phyloP scores from a whole-genome alignment of 2,329 filamentous ascomycete species.

The Trichoderma cornu-damae region DNA sequence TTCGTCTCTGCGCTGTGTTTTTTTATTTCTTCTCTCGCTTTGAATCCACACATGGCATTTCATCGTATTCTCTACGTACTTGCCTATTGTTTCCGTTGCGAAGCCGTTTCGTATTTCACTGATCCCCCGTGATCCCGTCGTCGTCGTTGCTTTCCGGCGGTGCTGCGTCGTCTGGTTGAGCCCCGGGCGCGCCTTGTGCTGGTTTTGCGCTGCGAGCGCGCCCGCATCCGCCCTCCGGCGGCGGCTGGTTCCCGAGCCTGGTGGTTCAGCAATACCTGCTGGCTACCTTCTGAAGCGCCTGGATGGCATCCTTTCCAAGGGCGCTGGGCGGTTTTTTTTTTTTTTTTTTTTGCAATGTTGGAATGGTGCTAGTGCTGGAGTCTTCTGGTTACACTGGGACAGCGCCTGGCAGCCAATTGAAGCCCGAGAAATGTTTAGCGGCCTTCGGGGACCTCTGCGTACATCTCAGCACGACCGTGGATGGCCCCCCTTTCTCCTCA shows the following conservation, averaged over 20 bases:
- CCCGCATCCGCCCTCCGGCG: constrained; percentile 1
- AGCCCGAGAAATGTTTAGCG: constrained; percentile 13
- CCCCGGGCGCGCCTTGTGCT: neutral
- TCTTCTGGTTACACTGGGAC: constrained; percentile 12
- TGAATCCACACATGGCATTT: no score
- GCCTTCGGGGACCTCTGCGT: constrained; percentile 11
- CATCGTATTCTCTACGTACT: constrained; percentile 13
- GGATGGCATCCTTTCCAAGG: neutral
- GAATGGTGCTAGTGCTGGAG: no score
- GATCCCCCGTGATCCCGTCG: neutral
- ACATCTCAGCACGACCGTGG: constrained; percentile 25
- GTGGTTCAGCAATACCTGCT: constrained; percentile 28
- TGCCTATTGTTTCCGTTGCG: neutral
- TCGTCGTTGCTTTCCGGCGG: neutral
- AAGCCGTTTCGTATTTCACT: neutral
- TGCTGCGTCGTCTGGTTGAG: neutral
- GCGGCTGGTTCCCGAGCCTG: constrained; percentile 20
- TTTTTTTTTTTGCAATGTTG: no score
- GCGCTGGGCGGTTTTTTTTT: neutral
- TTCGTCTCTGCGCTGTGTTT: neutral
- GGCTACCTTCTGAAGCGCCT: constrained; percentile 6
- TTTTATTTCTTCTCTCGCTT: no score
- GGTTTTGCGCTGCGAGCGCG: neutral
- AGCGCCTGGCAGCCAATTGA: constrained; percentile 16
- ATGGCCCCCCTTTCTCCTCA: constrained; percentile 20